These are phyloP conservation scores for Ogataea ramenticola DNA, from an alignment of 805 yeast species.

Conservation along the genomic window DNA sequence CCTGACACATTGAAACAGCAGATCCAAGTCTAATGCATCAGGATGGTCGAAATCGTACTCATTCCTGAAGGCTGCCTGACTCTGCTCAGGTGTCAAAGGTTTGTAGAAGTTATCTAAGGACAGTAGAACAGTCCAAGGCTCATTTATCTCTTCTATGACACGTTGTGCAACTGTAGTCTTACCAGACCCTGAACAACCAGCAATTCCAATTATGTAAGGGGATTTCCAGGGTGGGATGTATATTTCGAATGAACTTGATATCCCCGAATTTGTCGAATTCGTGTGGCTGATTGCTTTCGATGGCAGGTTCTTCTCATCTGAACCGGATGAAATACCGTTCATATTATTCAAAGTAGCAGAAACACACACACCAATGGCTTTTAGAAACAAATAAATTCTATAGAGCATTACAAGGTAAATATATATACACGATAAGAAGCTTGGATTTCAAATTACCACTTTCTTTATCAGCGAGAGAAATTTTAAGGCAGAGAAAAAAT, in stretches of 20 bases:
- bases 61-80: conserved; percentile 54
- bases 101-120: conserved; percentile 89
- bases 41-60: conserved; percentile 88
- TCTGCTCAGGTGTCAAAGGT: conserved; percentile 58
- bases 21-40: conserved; percentile 72
- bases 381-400: too few species aligned
- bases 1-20: conserved; percentile 54
- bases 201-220: conserved; percentile 82
- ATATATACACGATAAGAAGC: too few species aligned
- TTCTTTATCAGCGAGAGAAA: too few species aligned
- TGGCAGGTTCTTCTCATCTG: too few species aligned
- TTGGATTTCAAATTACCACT: too few species aligned
- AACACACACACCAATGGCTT: too few species aligned
- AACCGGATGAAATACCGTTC: neutral
- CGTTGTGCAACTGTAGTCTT: conserved; percentile 86
- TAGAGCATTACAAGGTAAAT: too few species aligned
- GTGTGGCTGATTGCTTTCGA: too few species aligned
- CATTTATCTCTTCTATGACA: conserved; percentile 67
- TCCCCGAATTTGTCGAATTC: neutral
- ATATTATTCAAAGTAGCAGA: neutral
- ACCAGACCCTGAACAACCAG: conserved; percentile 86
- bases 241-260: conserved; percentile 1
- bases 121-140: conserved; percentile 90
- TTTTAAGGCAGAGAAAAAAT: too few species aligned
- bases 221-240: conserved; percentile 85